phyloP scores from a whole-genome alignment of 164 flowering plant species.

The Chloranthus sessilifolius region DNA sequence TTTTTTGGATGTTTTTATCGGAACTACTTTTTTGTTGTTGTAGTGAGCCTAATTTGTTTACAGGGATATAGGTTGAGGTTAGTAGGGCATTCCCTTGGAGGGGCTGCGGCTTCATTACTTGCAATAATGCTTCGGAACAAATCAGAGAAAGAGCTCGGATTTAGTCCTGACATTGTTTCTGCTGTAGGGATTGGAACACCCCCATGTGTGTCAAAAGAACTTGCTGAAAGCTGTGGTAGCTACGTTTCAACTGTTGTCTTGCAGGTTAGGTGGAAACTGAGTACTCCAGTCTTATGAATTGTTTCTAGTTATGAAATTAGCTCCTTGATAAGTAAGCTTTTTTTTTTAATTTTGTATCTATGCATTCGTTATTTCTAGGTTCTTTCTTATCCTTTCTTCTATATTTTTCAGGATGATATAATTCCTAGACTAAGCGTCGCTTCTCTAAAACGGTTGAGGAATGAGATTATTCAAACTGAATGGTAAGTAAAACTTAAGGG shows the following conservation, averaged over 20 bases:
- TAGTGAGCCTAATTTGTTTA: constrained; percentile 35
- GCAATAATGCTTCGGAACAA: constrained; percentile 75
- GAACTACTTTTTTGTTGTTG: background rate
- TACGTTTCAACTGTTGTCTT: constrained; percentile 68
- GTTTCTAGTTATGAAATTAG: background rate
- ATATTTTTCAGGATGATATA: constrained; percentile 70
- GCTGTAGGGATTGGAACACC: constrained; percentile 75
- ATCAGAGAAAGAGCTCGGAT: constrained; percentile 58
- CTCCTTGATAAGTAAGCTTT: constrained; percentile 3
- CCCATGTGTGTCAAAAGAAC: constrained; percentile 79
- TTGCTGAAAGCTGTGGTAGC: constrained; percentile 72
- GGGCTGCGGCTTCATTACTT: constrained; percentile 67
- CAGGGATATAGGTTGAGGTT: constrained; percentile 89
- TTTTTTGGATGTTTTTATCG: background rate
- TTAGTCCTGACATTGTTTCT: constrained; percentile 63
- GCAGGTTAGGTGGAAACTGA: constrained; percentile 43
- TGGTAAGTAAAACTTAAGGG: constrained; percentile 67
- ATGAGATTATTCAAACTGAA: constrained; percentile 86
- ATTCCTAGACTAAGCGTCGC: constrained; percentile 80
- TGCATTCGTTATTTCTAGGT: background rate
- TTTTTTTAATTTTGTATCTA: background rate
- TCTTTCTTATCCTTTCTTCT: background rate
- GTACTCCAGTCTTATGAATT: background rate
- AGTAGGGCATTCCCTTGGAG: constrained; percentile 92
- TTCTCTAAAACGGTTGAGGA: constrained; percentile 72